These are phyloP conservation scores for Hirsutella rhossiliensis DNA, from an alignment of 2,329 filamentous ascomycete species.

Conservation along the genomic window DNA sequence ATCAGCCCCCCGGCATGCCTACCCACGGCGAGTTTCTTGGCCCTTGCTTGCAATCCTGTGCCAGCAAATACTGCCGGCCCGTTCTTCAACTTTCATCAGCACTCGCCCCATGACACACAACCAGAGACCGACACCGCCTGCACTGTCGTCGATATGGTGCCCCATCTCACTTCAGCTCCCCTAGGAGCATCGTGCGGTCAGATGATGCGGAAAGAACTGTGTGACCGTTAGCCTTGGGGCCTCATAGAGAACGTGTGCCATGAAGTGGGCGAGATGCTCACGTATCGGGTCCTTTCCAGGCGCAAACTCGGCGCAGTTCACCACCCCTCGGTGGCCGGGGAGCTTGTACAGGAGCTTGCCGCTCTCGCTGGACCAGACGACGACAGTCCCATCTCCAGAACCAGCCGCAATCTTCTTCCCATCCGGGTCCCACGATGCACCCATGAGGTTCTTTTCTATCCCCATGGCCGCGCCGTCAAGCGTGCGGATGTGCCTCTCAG, in stretches of 20 bases:
- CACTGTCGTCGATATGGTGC: no score
- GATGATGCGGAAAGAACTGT: constrained; percentile 82
- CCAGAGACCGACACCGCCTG: no score
- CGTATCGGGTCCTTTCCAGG: constrained; percentile 75
- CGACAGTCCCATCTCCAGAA: constrained; percentile 79
- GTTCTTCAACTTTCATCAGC: no score
- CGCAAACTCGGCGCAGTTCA: constrained; percentile 89
- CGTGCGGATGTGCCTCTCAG: constrained; percentile 71
- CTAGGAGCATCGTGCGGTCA: constrained; percentile 28
- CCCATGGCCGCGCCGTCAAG: constrained; percentile 87
- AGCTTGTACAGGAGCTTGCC: constrained; percentile 90
- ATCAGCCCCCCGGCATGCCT: no score
- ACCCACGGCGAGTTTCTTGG: no score
- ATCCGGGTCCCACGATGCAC: constrained; percentile 78
- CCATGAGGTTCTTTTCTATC: constrained; percentile 82
- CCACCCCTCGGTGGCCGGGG: constrained; percentile 86
- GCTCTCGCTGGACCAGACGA: constrained; percentile 82
- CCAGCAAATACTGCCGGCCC: no score
- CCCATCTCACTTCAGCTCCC: no score
- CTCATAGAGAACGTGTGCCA: not conserved
- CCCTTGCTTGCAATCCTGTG: no score
- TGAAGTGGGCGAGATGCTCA: constrained; percentile 39
- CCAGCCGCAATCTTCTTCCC: constrained; percentile 83
- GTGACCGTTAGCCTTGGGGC: constrained; percentile 18
- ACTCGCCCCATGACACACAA: no score